Evolutionary conservation across 2,329 filamentous ascomycete genomes (phyloP).

Genomic region (Alternaria arborescens): DNA sequence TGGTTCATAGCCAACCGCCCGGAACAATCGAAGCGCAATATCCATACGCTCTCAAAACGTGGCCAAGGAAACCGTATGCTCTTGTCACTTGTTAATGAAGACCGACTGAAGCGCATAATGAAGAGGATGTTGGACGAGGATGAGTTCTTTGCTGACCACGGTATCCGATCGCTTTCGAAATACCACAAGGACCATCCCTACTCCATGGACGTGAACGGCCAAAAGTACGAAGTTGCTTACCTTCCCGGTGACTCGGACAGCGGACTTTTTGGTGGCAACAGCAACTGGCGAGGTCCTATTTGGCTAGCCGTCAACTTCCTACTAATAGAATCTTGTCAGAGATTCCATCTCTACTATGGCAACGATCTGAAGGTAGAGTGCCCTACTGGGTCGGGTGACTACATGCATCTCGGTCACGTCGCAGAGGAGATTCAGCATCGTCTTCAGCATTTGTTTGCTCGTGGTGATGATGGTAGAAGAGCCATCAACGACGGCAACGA

Average conservation of each 20-base stretch:
- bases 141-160: conserved; percentile 89
- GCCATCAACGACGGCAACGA: conserved; percentile 89
- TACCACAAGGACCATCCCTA: conserved; percentile 89
- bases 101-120: conserved; percentile 88
- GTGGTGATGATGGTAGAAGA: conserved; percentile 83
- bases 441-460: conserved; percentile 87
- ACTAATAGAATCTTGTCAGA: conserved; percentile 89
- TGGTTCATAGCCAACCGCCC: conserved; percentile 93
- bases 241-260: conserved; percentile 96
- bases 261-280: conserved; percentile 94
- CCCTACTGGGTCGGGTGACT: conserved; percentile 89
- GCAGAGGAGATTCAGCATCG: conserved; percentile 95
- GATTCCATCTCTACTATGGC: conserved; percentile 97
- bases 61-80: conserved; percentile 90
- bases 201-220: conserved; percentile 94
- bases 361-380: conserved; percentile 89
- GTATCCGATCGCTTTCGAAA: conserved; percentile 91
- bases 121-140: conserved; percentile 92
- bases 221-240: conserved; percentile 86
- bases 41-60: conserved; percentile 89
- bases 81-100: conserved; percentile 89
- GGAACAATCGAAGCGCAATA: conserved; percentile 90
- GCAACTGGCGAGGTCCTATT: conserved; percentile 94
- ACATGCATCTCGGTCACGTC: conserved; percentile 94
- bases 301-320: conserved; percentile 98